Conservation (phyloP, 2,329 filamentous ascomycete genomes). For the Calonectria naviculata region DNA sequence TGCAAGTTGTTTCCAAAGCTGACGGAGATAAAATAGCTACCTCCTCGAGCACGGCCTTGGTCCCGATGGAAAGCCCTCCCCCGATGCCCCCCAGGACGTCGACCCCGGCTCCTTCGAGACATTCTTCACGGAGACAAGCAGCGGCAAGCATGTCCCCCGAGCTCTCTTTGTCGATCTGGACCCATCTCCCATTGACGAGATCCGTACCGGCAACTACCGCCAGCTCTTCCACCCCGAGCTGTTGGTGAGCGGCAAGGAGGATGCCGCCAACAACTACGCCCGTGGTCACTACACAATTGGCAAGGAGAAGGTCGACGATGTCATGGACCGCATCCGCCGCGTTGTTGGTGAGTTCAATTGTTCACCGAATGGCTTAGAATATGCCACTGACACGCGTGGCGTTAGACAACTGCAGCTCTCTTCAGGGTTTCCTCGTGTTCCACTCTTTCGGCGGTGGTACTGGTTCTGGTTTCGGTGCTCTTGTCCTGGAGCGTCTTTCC, state of each 20-base stretch:
- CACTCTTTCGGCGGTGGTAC: conserved; percentile 81
- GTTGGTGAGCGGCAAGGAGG: conserved; percentile 79
- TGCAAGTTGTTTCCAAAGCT: conserved; percentile 25
- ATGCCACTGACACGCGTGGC: conserved; percentile 28
- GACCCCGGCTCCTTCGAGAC: conserved; percentile 76
- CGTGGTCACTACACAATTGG: conserved; percentile 82
- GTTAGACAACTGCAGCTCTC: conserved; percentile 77
- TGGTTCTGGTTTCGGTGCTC: conserved; percentile 78
- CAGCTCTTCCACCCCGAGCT: conserved; percentile 79
- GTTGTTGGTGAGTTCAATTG: conserved; percentile 66
- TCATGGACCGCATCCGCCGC: conserved; percentile 77
- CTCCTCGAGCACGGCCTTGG: conserved; percentile 79
- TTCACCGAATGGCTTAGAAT: background rate
- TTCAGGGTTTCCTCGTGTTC: conserved; percentile 80
- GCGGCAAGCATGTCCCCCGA: conserved; percentile 78
- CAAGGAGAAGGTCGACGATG: conserved; percentile 79
- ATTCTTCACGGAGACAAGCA: conserved; percentile 79
- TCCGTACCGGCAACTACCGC: conserved; percentile 75
- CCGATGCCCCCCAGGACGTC: conserved; percentile 67
- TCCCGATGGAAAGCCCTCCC: conserved; percentile 72
- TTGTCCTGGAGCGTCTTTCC: conserved; percentile 78
- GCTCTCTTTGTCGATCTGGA: conserved; percentile 80
- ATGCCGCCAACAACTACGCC: conserved; percentile 82
- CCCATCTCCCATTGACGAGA: conserved; percentile 79
- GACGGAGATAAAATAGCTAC: conserved; percentile 61